A percentile compares a stretch with the other conserved stretches of the same genome.
Conservation (phyloP, 129 eudicot species). For the Tanacetum coccineum region DNA sequence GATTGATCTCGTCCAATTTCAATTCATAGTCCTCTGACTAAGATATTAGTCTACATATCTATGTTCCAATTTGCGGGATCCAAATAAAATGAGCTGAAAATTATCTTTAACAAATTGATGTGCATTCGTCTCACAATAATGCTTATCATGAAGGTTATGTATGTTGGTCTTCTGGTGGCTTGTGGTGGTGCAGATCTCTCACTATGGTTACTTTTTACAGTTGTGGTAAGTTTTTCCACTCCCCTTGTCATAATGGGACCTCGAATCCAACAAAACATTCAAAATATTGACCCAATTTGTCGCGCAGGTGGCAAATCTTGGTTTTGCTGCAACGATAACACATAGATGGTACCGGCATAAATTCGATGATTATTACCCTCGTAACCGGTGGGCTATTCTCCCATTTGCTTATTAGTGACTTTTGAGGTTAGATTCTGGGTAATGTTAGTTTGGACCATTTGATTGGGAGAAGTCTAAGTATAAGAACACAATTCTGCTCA, state of each 20-base stretch:
- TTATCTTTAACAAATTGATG: background rate
- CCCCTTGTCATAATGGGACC: background rate
- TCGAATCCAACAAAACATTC: background rate
- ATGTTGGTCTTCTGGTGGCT: conserved; percentile 81
- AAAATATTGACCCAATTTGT: background rate
- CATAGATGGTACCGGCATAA: conserved; percentile 77
- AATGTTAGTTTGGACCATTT: too few relatives aligned
- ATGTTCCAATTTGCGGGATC: background rate
- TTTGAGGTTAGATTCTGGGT: background rate
- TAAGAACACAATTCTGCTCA: too few relatives aligned
- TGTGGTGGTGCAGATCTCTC: conserved; percentile 81
- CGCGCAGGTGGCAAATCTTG: conserved; percentile 81
- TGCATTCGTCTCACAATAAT: background rate
- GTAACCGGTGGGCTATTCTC: conserved; percentile 55
- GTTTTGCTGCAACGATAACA: conserved; percentile 74
- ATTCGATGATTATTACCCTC: conserved; percentile 84
- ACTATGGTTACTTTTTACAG: conserved; percentile 71
- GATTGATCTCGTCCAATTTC: background rate
- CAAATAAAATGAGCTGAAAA: background rate
- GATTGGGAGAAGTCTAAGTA: too few relatives aligned
- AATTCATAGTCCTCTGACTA: background rate
- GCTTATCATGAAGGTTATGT: conserved; percentile 63
- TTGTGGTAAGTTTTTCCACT: conserved; percentile 53
- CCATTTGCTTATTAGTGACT: conserved; percentile 57
- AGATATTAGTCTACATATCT: background rate